Evolutionary conservation across 306 rosid genomes (phyloP).

Genomic region (Ziziphus jujuba): DNA sequence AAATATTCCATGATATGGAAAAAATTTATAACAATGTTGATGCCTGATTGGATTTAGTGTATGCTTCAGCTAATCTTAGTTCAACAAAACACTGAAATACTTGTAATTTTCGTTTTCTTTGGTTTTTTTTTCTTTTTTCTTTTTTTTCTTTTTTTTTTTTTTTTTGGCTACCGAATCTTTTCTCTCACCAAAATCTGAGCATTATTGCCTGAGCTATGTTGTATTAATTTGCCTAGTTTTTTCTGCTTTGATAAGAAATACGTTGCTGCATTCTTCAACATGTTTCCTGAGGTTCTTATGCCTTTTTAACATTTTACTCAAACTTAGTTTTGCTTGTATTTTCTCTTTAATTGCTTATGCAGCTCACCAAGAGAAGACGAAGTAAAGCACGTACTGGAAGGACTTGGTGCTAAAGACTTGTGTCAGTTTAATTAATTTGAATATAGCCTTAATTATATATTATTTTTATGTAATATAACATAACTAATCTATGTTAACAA

Average conservation of each 20-base stretch:
- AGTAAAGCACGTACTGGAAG: neutral
- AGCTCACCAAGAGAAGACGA: slow-evolving; percentile 11
- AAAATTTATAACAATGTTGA: neutral
- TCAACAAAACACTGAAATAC: neutral
- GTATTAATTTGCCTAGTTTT: neutral
- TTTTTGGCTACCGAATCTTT: too few relatives aligned
- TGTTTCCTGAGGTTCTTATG: neutral
- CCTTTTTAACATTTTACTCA: neutral
- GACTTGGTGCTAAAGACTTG: neutral
- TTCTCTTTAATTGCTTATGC: neutral
- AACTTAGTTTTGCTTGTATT: neutral
- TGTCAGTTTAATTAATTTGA: too few relatives aligned
- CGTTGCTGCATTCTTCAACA: neutral
- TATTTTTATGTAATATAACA: too few relatives aligned
- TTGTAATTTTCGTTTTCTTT: neutral
- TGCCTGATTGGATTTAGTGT: neutral
- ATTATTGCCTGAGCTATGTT: neutral
- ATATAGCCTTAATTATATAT: too few relatives aligned
- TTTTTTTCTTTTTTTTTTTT: too few relatives aligned
- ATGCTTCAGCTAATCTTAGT: slow-evolving; percentile 1
- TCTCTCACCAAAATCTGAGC: too few relatives aligned
- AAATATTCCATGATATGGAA: neutral
- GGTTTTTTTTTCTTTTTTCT: too few relatives aligned
- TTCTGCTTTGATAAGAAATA: neutral
- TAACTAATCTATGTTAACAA: too few relatives aligned